These are phyloP conservation scores for Monascus purpureus DNA, from an alignment of 495 filamentous ascomycete species.

Conservation along the genomic window DNA sequence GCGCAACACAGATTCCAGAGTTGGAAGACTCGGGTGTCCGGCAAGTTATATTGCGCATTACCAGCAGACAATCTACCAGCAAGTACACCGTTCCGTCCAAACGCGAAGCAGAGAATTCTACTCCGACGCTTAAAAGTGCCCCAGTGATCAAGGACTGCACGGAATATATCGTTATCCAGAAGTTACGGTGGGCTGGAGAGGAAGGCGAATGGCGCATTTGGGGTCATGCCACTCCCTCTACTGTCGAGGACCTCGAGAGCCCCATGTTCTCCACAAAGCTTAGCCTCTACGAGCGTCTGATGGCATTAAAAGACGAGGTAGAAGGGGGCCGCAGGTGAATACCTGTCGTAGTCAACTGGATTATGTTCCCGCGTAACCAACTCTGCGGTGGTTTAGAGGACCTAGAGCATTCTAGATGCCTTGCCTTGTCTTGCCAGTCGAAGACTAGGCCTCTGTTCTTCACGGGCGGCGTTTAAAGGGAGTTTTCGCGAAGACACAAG, in stretches of 20 bases:
- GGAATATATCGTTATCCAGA: slow-evolving; percentile 74
- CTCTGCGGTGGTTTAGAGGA: too few relatives aligned
- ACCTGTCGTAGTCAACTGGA: too few relatives aligned
- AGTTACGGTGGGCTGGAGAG: slow-evolving; percentile 38
- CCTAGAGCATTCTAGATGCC: too few relatives aligned
- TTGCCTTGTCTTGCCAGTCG: too few relatives aligned
- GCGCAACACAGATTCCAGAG: slow-evolving; percentile 36
- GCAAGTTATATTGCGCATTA: slow-evolving; percentile 62
- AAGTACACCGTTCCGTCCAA: slow-evolving; percentile 9
- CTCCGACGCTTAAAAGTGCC: neutral
- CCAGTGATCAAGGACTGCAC: slow-evolving; percentile 32
- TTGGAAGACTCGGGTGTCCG: slow-evolving; percentile 36
- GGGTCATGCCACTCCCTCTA: slow-evolving; percentile 52
- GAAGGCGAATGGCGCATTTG: slow-evolving; percentile 60
- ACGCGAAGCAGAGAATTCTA: neutral
- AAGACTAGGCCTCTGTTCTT: too few relatives aligned
- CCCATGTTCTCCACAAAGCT: slow-evolving; percentile 22
- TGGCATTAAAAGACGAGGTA: slow-evolving; percentile 18
- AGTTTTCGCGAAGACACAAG: too few relatives aligned
- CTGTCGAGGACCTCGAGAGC: slow-evolving; percentile 27
- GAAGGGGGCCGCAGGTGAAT: too few relatives aligned
- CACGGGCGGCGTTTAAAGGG: too few relatives aligned
- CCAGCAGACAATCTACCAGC: slow-evolving; percentile 43
- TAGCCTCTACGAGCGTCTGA: slow-evolving; percentile 17
- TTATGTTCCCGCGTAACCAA: too few relatives aligned